These are phyloP conservation scores for Biscogniauxia sp. DNA, from an alignment of 2,329 filamentous ascomycete genomes.

Conservation along the genomic window DNA sequence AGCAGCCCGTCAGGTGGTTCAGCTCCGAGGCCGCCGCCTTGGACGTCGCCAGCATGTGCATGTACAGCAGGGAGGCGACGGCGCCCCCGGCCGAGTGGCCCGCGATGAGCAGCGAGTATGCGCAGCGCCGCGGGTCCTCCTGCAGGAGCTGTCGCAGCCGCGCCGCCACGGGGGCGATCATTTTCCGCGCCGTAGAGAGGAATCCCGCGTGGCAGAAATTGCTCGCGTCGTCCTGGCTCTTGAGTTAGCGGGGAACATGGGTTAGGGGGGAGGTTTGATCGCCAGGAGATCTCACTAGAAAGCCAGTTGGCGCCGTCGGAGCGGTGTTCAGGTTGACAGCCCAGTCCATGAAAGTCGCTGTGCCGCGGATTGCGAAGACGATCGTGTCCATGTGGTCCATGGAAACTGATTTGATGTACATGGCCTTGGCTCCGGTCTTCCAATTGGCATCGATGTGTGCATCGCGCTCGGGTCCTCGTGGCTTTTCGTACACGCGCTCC, in stretches of 20 bases:
- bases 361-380: conserved; percentile 81
- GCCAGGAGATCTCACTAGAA: conserved; percentile 49
- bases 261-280: conserved; percentile 2
- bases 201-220: conserved; percentile 84
- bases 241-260: conserved; percentile 1
- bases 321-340: conserved; percentile 73
- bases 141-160: conserved; percentile 67
- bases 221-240: conserved; percentile 60
- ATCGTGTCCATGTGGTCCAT: conserved; percentile 76
- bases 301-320: conserved; percentile 63
- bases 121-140: conserved; percentile 65
- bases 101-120: conserved; percentile 74
- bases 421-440: conserved; percentile 74
- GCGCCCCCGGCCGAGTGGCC: conserved; percentile 86
- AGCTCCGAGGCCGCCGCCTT: conserved; percentile 63
- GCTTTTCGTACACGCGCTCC: conserved; percentile 67
- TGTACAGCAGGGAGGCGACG: conserved; percentile 74
- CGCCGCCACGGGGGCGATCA: conserved; percentile 70
- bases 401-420: conserved; percentile 78
- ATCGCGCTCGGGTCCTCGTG: conserved; percentile 61
- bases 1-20: conserved; percentile 64
- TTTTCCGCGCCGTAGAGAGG: conserved; percentile 69
- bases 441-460: conserved; percentile 70
- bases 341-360: conserved; percentile 81
- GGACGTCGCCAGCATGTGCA: conserved; percentile 70